Conservation (phyloP, 495 filamentous ascomycete genomes). For the Bombardia bombarda region DNA sequence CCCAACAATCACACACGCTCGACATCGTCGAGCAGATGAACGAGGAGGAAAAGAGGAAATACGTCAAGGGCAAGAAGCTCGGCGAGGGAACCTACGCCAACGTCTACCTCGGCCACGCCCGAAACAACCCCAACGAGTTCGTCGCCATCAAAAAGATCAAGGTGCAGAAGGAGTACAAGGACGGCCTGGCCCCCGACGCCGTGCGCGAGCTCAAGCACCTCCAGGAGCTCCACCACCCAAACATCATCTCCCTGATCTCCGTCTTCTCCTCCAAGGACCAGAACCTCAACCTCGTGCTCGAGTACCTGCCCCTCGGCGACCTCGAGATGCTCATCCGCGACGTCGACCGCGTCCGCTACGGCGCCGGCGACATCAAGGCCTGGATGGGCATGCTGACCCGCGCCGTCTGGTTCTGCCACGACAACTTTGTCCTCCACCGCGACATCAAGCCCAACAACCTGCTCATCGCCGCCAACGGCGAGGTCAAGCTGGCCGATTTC, state of each 20-base stretch:
- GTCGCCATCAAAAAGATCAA: conserved; percentile 99
- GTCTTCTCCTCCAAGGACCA: conserved; percentile 87
- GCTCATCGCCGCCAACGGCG: conserved; percentile 84
- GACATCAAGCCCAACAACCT: conserved; percentile 99
- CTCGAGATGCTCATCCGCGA: conserved; percentile 91
- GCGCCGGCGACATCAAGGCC: conserved; percentile 81
- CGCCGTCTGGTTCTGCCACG: conserved; percentile 94
- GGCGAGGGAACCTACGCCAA: conserved; percentile 96
- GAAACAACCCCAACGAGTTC: conserved; percentile 52
- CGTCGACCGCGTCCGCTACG: conserved; percentile 54
- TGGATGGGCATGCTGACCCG: conserved; percentile 98
- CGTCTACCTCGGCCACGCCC: conserved; percentile 79
- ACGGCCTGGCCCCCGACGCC: conserved; percentile 88
- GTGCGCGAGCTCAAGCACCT: conserved; percentile 92
- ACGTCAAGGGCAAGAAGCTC: conserved; percentile 85
- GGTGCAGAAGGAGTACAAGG: conserved; percentile 68
- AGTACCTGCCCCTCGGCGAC: conserved; percentile 85
- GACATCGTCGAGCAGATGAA: conserved; percentile 85
- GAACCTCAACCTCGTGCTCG: conserved; percentile 90
- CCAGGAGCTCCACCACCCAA: conserved; percentile 91
- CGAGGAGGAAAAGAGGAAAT: conserved; percentile 76
- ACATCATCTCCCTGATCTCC: conserved; percentile 83
- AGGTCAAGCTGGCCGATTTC: conserved; percentile 96
- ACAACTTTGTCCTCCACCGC: conserved; percentile 86
- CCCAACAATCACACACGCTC: conserved; percentile 15